Conservation (phyloP, 1,139 yeast genomes). For the Cylindricascospora bacillispora region DNA sequence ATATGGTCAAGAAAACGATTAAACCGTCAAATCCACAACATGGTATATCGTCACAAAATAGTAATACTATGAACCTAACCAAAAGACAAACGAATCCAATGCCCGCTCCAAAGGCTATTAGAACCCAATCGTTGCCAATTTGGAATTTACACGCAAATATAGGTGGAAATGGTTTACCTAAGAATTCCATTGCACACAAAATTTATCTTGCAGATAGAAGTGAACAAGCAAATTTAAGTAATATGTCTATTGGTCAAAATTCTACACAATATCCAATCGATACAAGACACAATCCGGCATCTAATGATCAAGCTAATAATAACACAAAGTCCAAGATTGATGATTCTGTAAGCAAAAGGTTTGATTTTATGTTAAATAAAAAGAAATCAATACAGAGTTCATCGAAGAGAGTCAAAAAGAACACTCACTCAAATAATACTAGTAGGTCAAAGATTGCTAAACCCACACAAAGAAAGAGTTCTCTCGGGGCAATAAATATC, state of each 20-base stretch:
- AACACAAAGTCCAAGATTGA: constrained; percentile 10
- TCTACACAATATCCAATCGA: constrained; percentile 17
- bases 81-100: constrained; percentile 25
- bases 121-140: constrained; percentile 52
- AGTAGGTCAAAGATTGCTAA: constrained; percentile 2
- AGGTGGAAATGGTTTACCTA: constrained; percentile 29
- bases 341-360: constrained; percentile 24
- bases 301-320: too few species aligned
- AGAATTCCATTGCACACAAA: constrained; percentile 29
- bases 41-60: too few species aligned
- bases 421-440: neutral
- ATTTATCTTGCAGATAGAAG: constrained; percentile 31
- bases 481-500: neutral
- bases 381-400: constrained; percentile 15
- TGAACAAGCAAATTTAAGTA: constrained; percentile 9
- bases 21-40: too few species aligned
- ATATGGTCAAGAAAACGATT: too few species aligned
- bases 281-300: too few species aligned
- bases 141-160: constrained; percentile 31
- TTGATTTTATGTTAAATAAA: constrained; percentile 24
- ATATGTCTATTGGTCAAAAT: constrained; percentile 6
- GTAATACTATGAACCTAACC: neutral
- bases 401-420: constrained; percentile 15
- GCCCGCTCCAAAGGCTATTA: constrained; percentile 43
- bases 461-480: constrained; percentile 1